Percentiles rank a stretch among this genome's conserved stretches.
These are phyloP conservation scores for Aspergillus japonicus DNA, from an alignment of 2,329 filamentous ascomycete species.

Conservation along the genomic window DNA sequence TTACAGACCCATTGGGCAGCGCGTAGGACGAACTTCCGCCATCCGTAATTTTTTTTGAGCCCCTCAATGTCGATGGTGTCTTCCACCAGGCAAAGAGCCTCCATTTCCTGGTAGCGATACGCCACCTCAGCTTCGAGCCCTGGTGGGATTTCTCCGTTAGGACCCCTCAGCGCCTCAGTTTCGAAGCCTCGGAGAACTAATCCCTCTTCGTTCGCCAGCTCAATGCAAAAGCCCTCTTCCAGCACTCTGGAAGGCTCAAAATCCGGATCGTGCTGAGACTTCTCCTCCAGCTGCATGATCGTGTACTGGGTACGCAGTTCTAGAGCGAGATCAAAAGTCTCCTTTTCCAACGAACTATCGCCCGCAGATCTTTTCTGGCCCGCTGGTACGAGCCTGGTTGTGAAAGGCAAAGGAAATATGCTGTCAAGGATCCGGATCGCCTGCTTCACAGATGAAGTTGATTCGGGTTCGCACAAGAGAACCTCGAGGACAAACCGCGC, in stretches of 20 bases:
- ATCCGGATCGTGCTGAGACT: slow-evolving; percentile 26
- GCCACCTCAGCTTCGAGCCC: slow-evolving; percentile 35
- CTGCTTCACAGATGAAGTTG: slow-evolving; percentile 15
- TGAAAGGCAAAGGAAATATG: slow-evolving; percentile 36
- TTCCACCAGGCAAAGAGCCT: slow-evolving; percentile 32
- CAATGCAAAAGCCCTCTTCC: slow-evolving; percentile 42
- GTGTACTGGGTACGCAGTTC: slow-evolving; percentile 56
- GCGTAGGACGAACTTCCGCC: slow-evolving; percentile 48
- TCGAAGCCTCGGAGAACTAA: slow-evolving; percentile 28
- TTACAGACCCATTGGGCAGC: slow-evolving; percentile 49
- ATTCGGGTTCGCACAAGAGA: slow-evolving; percentile 30
- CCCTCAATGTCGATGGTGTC: slow-evolving; percentile 42
- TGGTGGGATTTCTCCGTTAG: slow-evolving; percentile 39
- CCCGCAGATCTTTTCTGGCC: slow-evolving; percentile 24
- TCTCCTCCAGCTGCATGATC: slow-evolving; percentile 44
- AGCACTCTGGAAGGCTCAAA: slow-evolving; percentile 45
- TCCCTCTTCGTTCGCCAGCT: slow-evolving; percentile 13
- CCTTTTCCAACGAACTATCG: slow-evolving; percentile 41
- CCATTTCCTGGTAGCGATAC: slow-evolving; percentile 41
- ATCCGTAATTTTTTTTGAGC: slow-evolving; percentile 50
- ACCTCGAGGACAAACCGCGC: slow-evolving; percentile 42
- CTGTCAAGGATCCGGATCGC: slow-evolving; percentile 34
- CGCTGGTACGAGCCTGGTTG: slow-evolving; percentile 27
- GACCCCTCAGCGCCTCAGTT: slow-evolving; percentile 37
- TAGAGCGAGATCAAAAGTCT: slow-evolving; percentile 51